Percentiles rank a stretch among this genome's conserved stretches.
phyloP scores from a whole-genome alignment of 306 rosid genomes.

The Gastrolobium villosum region DNA sequence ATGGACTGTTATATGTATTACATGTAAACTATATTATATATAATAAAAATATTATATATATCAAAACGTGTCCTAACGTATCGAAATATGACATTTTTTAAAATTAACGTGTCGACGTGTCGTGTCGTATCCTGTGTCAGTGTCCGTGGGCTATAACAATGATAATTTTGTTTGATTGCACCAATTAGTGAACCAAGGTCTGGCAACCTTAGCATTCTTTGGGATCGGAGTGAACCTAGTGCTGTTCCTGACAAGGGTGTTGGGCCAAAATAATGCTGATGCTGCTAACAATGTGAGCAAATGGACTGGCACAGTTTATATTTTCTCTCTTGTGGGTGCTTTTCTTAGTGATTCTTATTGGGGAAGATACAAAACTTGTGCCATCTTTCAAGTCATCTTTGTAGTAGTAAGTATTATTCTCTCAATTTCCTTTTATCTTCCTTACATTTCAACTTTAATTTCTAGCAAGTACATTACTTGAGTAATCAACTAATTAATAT shows the following conservation, averaged over 20 bases:
- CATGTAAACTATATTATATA: too few relatives aligned
- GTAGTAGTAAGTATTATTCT: slow-evolving; percentile 66
- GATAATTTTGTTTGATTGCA: slow-evolving; percentile 18
- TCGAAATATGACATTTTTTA: too few relatives aligned
- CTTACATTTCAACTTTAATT: neutral
- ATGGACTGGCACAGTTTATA: slow-evolving; percentile 65
- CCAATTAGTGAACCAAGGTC: slow-evolving; percentile 64
- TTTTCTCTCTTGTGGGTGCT: slow-evolving; percentile 70
- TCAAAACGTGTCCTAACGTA: too few relatives aligned
- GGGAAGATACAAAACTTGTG: slow-evolving; percentile 70
- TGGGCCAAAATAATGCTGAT: slow-evolving; percentile 60
- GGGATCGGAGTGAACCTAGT: slow-evolving; percentile 71
- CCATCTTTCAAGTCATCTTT: slow-evolving; percentile 70
- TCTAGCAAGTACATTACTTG: slow-evolving; percentile 1
- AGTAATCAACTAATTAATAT: slow-evolving; percentile 21
- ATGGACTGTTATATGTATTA: too few relatives aligned
- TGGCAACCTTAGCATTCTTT: slow-evolving; percentile 69
- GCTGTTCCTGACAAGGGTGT: slow-evolving; percentile 62
- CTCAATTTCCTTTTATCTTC: slow-evolving; percentile 2
- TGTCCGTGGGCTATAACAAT: slow-evolving; percentile 33
- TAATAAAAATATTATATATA: too few relatives aligned
- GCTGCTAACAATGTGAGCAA: slow-evolving; percentile 72
- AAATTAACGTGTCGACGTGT: too few relatives aligned
- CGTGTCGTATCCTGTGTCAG: too few relatives aligned
- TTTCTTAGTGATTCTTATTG: slow-evolving; percentile 69